Percentiles rank a stretch among this genome's conserved stretches.
These are phyloP conservation scores for Yamadazyma diospyri DNA, from an alignment of 1,139 yeast species.

Conservation along the genomic window DNA sequence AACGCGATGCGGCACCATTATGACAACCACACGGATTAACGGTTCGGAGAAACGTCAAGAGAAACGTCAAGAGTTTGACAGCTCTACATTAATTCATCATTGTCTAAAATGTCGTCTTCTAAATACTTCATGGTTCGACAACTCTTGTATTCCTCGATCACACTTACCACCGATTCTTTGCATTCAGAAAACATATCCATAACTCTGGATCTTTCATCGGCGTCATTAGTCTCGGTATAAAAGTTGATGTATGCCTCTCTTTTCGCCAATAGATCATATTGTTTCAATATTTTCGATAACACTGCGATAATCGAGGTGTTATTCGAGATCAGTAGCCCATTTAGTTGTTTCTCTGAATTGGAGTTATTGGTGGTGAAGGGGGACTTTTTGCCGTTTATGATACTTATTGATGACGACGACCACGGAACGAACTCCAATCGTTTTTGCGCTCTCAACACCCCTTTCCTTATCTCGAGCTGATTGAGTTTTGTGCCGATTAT, in stretches of 20 bases:
- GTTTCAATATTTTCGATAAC: constrained; percentile 63
- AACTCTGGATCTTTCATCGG: constrained; percentile 40
- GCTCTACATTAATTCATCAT: constrained; percentile 7
- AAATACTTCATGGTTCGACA: constrained; percentile 56
- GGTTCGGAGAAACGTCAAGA: neutral
- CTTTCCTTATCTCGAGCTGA: constrained; percentile 76
- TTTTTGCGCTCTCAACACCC: constrained; percentile 72
- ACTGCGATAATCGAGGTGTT: constrained; percentile 68
- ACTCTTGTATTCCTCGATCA: constrained; percentile 69
- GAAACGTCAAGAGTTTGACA: neutral
- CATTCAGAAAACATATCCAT: constrained; percentile 79
- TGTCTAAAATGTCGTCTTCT: constrained; percentile 28
- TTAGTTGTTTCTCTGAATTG: constrained; percentile 29
- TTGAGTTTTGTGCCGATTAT: constrained; percentile 66
- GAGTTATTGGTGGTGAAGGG: constrained; percentile 43
- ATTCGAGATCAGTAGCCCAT: constrained; percentile 78
- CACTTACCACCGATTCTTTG: constrained; percentile 62
- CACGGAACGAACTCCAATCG: constrained; percentile 83
- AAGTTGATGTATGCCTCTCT: constrained; percentile 84
- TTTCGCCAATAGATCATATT: constrained; percentile 76
- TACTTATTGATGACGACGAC: constrained; percentile 77
- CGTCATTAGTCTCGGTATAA: constrained; percentile 56
- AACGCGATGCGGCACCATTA: no score
- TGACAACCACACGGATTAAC: no score
- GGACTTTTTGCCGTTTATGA: constrained; percentile 74